Evolutionary conservation across 495 filamentous ascomycete species (phyloP).

Genomic region (Talaromyces ruber): DNA sequence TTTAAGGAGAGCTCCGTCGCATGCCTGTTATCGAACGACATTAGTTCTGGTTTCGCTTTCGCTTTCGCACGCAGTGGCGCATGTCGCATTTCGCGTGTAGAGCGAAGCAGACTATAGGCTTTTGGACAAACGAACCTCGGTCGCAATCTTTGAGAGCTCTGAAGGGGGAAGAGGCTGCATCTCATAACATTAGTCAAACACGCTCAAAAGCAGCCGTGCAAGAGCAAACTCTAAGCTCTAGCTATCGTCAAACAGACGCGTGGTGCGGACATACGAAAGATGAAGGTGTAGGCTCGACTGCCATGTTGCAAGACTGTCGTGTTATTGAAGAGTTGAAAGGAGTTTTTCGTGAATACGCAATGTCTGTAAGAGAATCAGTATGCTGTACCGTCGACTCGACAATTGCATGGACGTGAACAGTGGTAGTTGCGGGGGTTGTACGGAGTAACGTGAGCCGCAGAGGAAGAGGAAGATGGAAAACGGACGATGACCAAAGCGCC

Average conservation of each 20-base stretch:
- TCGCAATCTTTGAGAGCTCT: slow-evolving; percentile 75
- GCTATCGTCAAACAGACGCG: not conserved
- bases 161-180: slow-evolving; percentile 63
- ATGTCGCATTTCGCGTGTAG: not conserved
- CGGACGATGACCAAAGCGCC: not conserved
- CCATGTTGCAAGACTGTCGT: not conserved
- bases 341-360: not conserved
- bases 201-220: not conserved
- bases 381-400: not conserved
- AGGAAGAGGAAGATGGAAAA: not conserved
- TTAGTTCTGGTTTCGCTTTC: not conserved
- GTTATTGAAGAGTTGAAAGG: not conserved
- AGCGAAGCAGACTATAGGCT: not conserved
- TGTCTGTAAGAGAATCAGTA: not conserved
- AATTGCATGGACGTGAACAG: not conserved
- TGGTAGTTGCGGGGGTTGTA: not conserved
- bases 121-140: slow-evolving; percentile 52
- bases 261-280: slow-evolving; percentile 2
- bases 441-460: slow-evolving; percentile 1
- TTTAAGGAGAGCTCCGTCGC: slow-evolving; percentile 63
- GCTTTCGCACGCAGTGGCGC: not conserved
- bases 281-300: slow-evolving; percentile 4
- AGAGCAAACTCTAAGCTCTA: not conserved
- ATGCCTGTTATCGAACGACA: slow-evolving; percentile 50
- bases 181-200: not conserved